These are phyloP conservation scores for Leavenworthia alabamica DNA, from an alignment of 345 rosid species.

Conservation along the genomic window DNA sequence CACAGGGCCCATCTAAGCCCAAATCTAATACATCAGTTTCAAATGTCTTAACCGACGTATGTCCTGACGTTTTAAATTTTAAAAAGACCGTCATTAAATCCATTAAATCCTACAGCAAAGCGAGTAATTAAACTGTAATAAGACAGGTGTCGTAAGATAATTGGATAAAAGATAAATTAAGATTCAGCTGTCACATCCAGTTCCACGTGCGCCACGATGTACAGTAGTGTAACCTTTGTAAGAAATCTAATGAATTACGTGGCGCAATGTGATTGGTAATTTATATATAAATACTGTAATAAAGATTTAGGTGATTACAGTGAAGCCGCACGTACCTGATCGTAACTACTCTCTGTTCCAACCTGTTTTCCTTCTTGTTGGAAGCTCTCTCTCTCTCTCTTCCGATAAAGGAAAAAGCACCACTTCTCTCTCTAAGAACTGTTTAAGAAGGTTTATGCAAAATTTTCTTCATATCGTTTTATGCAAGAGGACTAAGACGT, in stretches of 20 bases:
- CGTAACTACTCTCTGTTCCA: constrained; percentile 27
- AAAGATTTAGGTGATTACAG: constrained; percentile 6
- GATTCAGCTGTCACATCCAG: constrained; percentile 11
- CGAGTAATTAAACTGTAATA: neutral
- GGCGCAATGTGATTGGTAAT: neutral
- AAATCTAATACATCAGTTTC: constrained; percentile 4
- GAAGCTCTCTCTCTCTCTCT: constrained; percentile 24
- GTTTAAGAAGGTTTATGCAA: constrained; percentile 39
- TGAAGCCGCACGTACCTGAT: constrained; percentile 18
- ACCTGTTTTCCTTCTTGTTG: constrained; percentile 30
- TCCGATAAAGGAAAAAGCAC: constrained; percentile 26
- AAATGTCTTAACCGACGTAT: constrained; percentile 11
- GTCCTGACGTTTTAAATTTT: neutral
- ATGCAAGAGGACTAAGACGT: constrained; percentile 14
- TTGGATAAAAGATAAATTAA: neutral
- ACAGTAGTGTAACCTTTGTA: neutral
- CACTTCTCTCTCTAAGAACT: constrained; percentile 24
- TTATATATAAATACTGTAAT: neutral
- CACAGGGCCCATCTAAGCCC: constrained; percentile 24
- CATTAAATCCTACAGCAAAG: constrained; percentile 5
- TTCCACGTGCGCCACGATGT: constrained; percentile 20
- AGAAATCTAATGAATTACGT: constrained; percentile 5
- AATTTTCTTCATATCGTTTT: constrained; percentile 6
- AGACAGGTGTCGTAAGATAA: neutral
- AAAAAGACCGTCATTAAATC: constrained; percentile 6